Conservation (phyloP, 2,329 filamentous ascomycete genomes). For the Hymenoscyphus infarciens region DNA sequence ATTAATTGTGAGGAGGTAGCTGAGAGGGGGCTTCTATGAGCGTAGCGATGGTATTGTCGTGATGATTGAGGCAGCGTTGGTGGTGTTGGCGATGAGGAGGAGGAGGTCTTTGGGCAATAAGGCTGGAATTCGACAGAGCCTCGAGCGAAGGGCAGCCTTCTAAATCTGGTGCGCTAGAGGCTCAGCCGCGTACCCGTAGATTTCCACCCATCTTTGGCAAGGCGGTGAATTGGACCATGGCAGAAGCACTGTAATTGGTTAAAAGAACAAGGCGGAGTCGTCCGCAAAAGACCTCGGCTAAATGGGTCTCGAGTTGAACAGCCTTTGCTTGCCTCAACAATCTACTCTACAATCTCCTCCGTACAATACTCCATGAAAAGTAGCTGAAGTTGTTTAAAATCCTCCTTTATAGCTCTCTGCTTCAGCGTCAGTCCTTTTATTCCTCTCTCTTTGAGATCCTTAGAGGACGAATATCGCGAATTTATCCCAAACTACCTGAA, state of each 20-base stretch:
- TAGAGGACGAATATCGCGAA: too few species aligned
- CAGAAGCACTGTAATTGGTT: neutral
- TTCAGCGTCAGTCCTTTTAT: too few species aligned
- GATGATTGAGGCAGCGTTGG: conserved; percentile 24
- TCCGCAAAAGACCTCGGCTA: neutral
- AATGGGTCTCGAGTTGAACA: neutral
- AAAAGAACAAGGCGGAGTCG: neutral
- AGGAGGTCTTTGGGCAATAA: conserved; percentile 18
- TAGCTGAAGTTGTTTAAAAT: neutral
- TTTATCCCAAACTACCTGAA: neutral
- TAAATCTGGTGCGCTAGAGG: too few species aligned
- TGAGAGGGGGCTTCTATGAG: conserved; percentile 5
- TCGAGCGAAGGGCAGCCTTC: conserved; percentile 10
- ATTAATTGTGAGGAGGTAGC: conserved; percentile 18
- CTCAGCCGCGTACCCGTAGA: neutral
- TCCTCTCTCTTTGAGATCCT: too few species aligned
- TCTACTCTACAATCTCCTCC: neutral
- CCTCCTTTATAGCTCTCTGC: neutral
- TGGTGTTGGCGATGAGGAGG: conserved; percentile 23
- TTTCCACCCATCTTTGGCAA: neutral
- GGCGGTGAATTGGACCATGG: neutral
- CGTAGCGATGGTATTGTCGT: conserved; percentile 10
- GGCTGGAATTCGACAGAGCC: conserved; percentile 7
- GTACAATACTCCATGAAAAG: neutral
- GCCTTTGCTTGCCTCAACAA: neutral